Base-by-base conservation (phyloP, 768 basidiomycete species). In the Hydnum rufescens region DNA sequence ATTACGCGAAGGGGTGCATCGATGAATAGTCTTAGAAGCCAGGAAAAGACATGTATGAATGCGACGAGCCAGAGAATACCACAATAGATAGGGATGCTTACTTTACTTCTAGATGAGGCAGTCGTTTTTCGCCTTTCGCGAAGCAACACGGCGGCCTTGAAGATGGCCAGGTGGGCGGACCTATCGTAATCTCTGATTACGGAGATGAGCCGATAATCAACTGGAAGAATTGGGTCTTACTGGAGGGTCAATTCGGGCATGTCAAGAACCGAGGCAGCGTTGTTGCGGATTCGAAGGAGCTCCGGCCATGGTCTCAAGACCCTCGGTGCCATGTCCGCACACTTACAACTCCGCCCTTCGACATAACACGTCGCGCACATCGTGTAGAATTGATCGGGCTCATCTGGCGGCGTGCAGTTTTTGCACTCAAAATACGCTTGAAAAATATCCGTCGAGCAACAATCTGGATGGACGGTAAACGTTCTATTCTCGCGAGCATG, bases 381-480 rank as follows among this genome's bases (percentile, higher is more conserved):
- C 19, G 72, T 62, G 53, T 75, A 53, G 8, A 19, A 39, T 39
- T 19, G 8, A 8, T 39, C 8, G 4, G 52, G 18, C 25, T 39
- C 34, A 6, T 13, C 31, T n/a, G n/a, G n/a, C 44, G 43, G 26
- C 39, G 65, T 63, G 58, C 82, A 82, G 0, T 57, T 54, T 1
- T 61, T 60, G 60, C 85, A 88, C 61, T 82, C 77, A 56, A 88
- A 82, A 61, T 78, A 86, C 55, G 79, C 78, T 57, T 84, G 78
- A 57, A 87, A 88, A 54, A 89, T 74, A 59, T 89, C 86, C 2
- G 74, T 74, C 18, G 76, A 78, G 58, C 86, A 89, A 61, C 84
- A 87, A 60, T 88, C 84, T 59, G 86, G 88, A 4, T 67, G 34
- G 34, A 39, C 34, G 19, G 34, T 19, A 8, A 39, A 8, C 8